Conservation (phyloP, 2,329 filamentous ascomycete genomes). For the Chalara sp. region DNA sequence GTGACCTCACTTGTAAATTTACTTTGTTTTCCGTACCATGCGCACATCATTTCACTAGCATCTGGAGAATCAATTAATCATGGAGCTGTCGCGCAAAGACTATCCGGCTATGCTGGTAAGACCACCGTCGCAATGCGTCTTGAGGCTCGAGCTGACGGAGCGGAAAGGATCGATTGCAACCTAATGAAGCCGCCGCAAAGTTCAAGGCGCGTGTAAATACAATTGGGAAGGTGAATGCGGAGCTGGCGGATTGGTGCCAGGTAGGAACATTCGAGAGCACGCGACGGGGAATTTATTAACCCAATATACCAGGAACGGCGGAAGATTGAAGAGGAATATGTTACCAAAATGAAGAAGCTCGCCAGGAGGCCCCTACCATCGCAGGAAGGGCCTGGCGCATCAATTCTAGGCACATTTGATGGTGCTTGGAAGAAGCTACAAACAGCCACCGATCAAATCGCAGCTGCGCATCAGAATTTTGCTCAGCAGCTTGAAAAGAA, state of each 20-base stretch:
- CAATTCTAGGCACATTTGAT: conserved; percentile 63
- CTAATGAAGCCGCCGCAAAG: conserved; percentile 71
- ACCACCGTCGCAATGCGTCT: conserved; percentile 20
- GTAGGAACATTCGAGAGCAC: conserved; percentile 39
- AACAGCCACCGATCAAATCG: conserved; percentile 70
- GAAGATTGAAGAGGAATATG: conserved; percentile 86
- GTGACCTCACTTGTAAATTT: too few species aligned
- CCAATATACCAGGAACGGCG: conserved; percentile 67
- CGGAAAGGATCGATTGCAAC: conserved; percentile 68
- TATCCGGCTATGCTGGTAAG: conserved; percentile 93
- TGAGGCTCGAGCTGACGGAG: not conserved
- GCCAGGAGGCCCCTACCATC: conserved; percentile 64
- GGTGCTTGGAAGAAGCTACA: conserved; percentile 85
- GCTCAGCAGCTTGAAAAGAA: conserved; percentile 80
- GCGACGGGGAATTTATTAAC: conserved; percentile 15
- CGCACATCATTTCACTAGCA: too few species aligned
- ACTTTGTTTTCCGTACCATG: too few species aligned
- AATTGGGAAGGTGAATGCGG: conserved; percentile 77
- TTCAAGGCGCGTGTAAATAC: conserved; percentile 83
- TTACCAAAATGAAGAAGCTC: conserved; percentile 73
- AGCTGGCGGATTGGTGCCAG: conserved; percentile 96
- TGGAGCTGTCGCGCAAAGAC: conserved; percentile 78
- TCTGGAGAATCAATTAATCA: conserved; percentile 28
- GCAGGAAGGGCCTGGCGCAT: not conserved
- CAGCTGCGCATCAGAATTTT: conserved; percentile 75